These are phyloP conservation scores for Malus asiatica DNA, from an alignment of 306 rosid genomes.

Conservation along the genomic window DNA sequence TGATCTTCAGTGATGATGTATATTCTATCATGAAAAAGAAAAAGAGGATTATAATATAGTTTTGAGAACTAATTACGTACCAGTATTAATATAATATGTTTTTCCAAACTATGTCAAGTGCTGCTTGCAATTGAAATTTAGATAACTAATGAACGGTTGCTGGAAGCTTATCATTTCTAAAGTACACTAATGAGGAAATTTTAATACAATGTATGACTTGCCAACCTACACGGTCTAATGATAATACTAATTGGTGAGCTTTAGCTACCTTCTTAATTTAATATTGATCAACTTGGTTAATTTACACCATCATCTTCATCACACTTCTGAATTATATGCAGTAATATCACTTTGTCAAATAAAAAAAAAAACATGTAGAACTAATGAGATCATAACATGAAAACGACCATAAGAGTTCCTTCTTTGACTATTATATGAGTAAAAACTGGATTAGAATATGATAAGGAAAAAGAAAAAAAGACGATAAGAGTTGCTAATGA, in stretches of 20 bases:
- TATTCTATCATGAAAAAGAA: not conserved
- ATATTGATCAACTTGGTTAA: too few relatives aligned
- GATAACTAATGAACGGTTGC: not conserved
- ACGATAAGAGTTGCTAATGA: not conserved
- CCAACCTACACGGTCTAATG: too few relatives aligned
- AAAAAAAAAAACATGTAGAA: too few relatives aligned
- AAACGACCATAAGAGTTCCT: not conserved
- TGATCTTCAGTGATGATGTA: constrained; percentile 22
- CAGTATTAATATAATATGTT: not conserved
- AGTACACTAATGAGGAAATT: not conserved
- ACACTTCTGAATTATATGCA: too few relatives aligned
- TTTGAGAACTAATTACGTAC: not conserved
- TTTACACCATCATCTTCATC: too few relatives aligned
- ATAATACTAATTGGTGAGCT: too few relatives aligned
- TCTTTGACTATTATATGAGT: not conserved
- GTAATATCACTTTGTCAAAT: too few relatives aligned
- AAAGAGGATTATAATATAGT: not conserved
- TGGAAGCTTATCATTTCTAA: not conserved
- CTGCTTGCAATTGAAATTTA: not conserved
- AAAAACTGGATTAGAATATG: not conserved
- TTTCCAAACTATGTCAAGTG: not conserved
- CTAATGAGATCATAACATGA: too few relatives aligned
- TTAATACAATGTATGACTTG: too few relatives aligned
- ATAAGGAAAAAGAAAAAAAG: not conserved
- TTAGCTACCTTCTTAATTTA: too few relatives aligned